A percentile compares a stretch with the other conserved stretches of the same genome.
Conservation (phyloP, 352 stramenopile species). For the Phytophthora sojae region DNA sequence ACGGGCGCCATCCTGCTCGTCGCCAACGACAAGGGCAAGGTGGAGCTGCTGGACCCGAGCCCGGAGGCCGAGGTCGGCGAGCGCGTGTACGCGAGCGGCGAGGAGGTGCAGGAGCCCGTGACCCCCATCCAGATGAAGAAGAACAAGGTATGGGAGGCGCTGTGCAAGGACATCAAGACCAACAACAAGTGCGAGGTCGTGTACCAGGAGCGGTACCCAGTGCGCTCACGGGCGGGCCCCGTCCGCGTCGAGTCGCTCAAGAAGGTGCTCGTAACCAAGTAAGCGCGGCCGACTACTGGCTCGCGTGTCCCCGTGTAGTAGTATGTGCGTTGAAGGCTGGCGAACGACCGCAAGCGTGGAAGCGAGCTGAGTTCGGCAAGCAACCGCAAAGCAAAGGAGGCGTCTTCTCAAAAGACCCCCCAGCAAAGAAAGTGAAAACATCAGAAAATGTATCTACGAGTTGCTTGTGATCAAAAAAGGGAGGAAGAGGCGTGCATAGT, state of each 20-base stretch:
- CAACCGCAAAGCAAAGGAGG: slow-evolving; percentile 7
- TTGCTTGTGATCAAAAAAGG: slow-evolving; percentile 21
- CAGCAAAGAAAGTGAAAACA: slow-evolving; percentile 15
- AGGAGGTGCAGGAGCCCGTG: slow-evolving; percentile 74
- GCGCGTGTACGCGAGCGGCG: slow-evolving; percentile 74
- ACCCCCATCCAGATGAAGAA: slow-evolving; percentile 88
- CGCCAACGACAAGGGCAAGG: slow-evolving; percentile 61
- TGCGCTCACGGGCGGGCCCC: slow-evolving; percentile 63
- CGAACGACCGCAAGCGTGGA: slow-evolving; percentile 28
- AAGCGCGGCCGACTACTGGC: slow-evolving; percentile 13
- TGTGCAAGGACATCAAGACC: slow-evolving; percentile 80
- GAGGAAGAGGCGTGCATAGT: neutral
- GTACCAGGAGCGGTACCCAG: slow-evolving; percentile 69
- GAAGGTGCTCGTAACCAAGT: slow-evolving; percentile 56
- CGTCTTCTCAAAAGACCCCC: neutral
- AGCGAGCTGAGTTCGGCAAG: slow-evolving; percentile 23
- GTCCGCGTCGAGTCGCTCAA: slow-evolving; percentile 71
- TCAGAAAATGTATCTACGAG: slow-evolving; percentile 28
- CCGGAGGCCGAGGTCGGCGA: slow-evolving; percentile 74
- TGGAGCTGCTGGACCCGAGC: slow-evolving; percentile 71
- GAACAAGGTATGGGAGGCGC: slow-evolving; percentile 84
- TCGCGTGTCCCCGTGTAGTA: slow-evolving; percentile 20
- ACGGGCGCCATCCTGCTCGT: slow-evolving; percentile 68
- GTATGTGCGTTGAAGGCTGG: slow-evolving; percentile 25
- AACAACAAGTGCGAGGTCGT: slow-evolving; percentile 80